Evolutionary conservation across 805 yeast genomes (phyloP), one percentile per base, ranked within the genome.

Genomic region (Alloascoidea hylecoeti): DNA sequence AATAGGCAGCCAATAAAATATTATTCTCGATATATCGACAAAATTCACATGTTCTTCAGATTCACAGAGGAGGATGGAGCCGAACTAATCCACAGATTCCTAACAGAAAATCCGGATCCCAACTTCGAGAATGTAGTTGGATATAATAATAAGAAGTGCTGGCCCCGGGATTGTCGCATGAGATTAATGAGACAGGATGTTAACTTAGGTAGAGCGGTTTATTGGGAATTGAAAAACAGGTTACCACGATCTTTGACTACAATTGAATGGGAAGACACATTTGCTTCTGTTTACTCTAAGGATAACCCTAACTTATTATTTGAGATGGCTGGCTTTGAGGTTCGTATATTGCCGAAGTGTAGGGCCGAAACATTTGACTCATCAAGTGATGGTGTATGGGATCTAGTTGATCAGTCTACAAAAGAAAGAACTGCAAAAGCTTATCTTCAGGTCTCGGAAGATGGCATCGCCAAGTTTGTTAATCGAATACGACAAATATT

Each of bases 91-190:
- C 78, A 78, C 42, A 89, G 83, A 16, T 85, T 66, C 49, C 57
- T 88, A 16, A 66, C 81, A 0, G 95, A 84, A 47, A 81, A 84
- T 49, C 95, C 96, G 1, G 96, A 88, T 59, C 95, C 95, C 0
- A 84, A 88, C 51, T 83, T 82, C 55, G 95, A 82, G 49, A 81
- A 78, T 47, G 76, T 78, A 4, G 74, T 81, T 27, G 94, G 94
- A 0, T 89, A 86, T 55, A 82, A 81, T 49, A 89, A 85, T 47
- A 80, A 81, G 47, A 75, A 76, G 37, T 86, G 96, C 52, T 92
- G 99, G 99, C 96, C 98, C 2, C 63, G 82, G 35, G 97, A 92
- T 52, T 63, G 78, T 15, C 70, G 96, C 42, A 92, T 92, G 97
- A 72, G 85, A 46, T 58, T 92, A 37, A 77, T 88, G 75, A 67